Conservation (phyloP, 495 filamentous ascomycete genomes). For the Emericellopsis terricola region DNA sequence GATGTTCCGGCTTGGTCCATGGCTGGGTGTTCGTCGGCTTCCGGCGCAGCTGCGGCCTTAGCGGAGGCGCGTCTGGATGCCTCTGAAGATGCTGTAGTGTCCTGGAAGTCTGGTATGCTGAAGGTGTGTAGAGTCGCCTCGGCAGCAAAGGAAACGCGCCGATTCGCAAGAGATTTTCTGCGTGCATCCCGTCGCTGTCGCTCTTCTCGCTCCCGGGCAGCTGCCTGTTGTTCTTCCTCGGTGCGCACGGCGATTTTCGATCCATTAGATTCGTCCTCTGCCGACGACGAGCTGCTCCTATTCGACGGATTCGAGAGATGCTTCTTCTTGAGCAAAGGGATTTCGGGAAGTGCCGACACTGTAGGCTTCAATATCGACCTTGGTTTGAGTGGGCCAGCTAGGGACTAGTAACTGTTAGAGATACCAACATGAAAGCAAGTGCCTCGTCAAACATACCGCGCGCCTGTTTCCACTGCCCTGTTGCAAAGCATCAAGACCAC, state of each 20-base stretch:
- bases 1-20: slow-evolving; percentile 43
- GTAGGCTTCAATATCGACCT: slow-evolving; percentile 79
- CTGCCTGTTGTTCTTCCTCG: slow-evolving; percentile 68
- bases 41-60: slow-evolving; percentile 25
- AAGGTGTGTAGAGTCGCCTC: slow-evolving; percentile 97
- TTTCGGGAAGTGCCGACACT: slow-evolving; percentile 47
- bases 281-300: neutral
- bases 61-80: slow-evolving; percentile 55
- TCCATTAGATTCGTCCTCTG: slow-evolving; percentile 12
- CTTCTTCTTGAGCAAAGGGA: slow-evolving; percentile 26
- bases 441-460: slow-evolving; percentile 34
- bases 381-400: slow-evolving; percentile 23
- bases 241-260: slow-evolving; percentile 37
- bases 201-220: slow-evolving; percentile 54
- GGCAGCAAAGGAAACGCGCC: slow-evolving; percentile 90
- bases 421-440: slow-evolving; percentile 4
- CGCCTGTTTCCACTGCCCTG: slow-evolving; percentile 62
- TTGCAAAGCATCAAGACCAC: slow-evolving; percentile 68
- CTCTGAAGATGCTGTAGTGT: slow-evolving; percentile 71
- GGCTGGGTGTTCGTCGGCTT: slow-evolving; percentile 27
- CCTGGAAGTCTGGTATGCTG: slow-evolving; percentile 80
- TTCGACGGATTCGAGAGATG: neutral
- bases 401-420: slow-evolving; percentile 19
- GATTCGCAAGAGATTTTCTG: slow-evolving; percentile 80
- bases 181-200: slow-evolving; percentile 65